Conservation (phyloP, 225 moss, liverwort and hornwort species). For the Bryoerythrophyllum caledonicum region DNA sequence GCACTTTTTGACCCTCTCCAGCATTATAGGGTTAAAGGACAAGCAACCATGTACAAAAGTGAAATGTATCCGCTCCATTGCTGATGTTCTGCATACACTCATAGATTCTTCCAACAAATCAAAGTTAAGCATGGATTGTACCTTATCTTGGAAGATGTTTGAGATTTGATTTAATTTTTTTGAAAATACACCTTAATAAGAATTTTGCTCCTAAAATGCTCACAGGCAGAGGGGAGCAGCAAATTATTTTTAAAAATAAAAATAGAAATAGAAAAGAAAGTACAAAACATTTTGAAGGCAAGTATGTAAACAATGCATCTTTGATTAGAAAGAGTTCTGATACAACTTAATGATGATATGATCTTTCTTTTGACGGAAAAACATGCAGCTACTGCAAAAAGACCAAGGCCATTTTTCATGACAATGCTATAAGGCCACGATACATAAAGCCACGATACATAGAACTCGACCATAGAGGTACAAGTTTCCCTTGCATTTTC, state of each 20-base stretch:
- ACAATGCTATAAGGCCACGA: neutral
- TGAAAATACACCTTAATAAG: neutral
- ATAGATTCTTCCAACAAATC: too few species aligned
- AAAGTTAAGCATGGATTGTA: too few species aligned
- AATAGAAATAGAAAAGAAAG: too few species aligned
- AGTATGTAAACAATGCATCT: neutral
- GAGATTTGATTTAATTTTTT: too few species aligned
- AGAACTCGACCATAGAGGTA: conserved; percentile 44
- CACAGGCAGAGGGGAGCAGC: neutral
- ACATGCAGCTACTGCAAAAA: conserved; percentile 36
- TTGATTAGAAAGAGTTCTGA: neutral
- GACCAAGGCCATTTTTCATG: conserved; percentile 31
- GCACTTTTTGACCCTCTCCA: too few species aligned
- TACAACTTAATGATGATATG: neutral
- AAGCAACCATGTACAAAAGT: too few species aligned
- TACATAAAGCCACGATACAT: conserved; percentile 7
- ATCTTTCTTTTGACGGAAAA: neutral
- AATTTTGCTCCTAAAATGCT: too few species aligned
- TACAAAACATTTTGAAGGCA: neutral
- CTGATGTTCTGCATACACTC: too few species aligned
- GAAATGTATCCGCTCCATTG: too few species aligned
- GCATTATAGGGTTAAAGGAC: too few species aligned
- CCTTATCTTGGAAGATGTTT: too few species aligned
- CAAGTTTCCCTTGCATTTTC: neutral
- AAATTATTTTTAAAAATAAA: neutral